phyloP scores from a whole-genome alignment of 768 basidiomycete species.

The Amanita exitialis region DNA sequence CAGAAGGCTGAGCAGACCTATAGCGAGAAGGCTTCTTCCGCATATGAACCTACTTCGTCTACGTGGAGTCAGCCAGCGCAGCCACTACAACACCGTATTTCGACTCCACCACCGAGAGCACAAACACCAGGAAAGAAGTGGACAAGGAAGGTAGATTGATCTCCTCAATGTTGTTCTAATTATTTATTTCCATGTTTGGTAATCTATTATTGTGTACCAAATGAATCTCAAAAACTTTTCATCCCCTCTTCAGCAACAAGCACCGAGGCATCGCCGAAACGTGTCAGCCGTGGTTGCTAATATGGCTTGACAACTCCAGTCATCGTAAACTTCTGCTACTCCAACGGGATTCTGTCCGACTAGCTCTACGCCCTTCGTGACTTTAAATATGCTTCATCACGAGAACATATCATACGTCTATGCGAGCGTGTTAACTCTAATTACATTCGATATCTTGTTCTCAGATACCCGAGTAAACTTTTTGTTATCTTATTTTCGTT shows the following conservation, averaged over 20 bases:
- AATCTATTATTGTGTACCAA: background rate
- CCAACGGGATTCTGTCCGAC: too few species aligned
- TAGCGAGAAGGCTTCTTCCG: constrained; percentile 6
- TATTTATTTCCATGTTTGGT: background rate
- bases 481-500: too few species aligned
- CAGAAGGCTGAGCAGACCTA: constrained; percentile 11
- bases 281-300: background rate
- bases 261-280: background rate
- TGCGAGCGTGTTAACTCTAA: too few species aligned
- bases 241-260: background rate
- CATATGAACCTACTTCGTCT: constrained; percentile 9
- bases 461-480: too few species aligned
- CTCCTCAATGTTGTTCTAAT: constrained; percentile 12
- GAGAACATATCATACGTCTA: too few species aligned
- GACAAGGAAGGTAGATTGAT: constrained; percentile 66
- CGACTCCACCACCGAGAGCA: constrained; percentile 31
- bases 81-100: constrained; percentile 28
- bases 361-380: too few species aligned
- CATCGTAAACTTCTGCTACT: too few species aligned
- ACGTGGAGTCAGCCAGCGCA: constrained; percentile 13
- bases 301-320: background rate
- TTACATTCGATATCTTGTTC: too few species aligned
- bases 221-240: background rate
- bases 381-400: too few species aligned
- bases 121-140: constrained; percentile 50